Percentiles rank a stretch among this genome's conserved stretches.
phyloP scores from a whole-genome alignment of 1,284 basidiomycete genomes.

The Porphyrellus sp. region DNA sequence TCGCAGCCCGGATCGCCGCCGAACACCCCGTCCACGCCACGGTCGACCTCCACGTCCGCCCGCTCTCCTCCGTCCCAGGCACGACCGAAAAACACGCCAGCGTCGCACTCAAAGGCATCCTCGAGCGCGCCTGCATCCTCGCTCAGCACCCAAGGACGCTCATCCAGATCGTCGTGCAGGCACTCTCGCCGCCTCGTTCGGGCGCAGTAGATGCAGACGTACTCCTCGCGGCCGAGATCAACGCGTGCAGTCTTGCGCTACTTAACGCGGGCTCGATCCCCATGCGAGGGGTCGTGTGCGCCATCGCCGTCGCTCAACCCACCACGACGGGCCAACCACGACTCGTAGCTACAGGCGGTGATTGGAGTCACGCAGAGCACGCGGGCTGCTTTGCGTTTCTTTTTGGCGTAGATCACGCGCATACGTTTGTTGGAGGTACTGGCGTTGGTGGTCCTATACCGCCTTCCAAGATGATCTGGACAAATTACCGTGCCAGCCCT shows the following conservation, averaged over 20 bases:
- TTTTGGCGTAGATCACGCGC: conserved; percentile 40
- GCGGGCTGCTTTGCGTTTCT: conserved; percentile 66
- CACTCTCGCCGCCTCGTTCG: conserved; percentile 32
- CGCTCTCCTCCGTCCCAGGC: conserved; percentile 60
- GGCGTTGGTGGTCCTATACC: background rate
- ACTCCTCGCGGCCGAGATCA: conserved; percentile 59
- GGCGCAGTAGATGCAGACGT: conserved; percentile 4
- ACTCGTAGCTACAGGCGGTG: conserved; percentile 38
- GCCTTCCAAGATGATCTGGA: conserved; percentile 40
- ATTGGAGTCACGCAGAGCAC: background rate
- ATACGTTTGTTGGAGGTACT: conserved; percentile 4
- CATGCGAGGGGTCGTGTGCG: conserved; percentile 67
- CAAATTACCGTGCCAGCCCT: conserved; percentile 34
- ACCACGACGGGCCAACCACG: conserved; percentile 16
- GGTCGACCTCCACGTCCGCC: conserved; percentile 67
- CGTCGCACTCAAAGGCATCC: conserved; percentile 47
- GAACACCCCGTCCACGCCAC: conserved; percentile 71
- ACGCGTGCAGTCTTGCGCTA: conserved; percentile 63
- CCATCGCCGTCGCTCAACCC: conserved; percentile 52
- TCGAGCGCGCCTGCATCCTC: conserved; percentile 61
- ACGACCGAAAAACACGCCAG: conserved; percentile 62
- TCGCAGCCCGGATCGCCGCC: conserved; percentile 60
- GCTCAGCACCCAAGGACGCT: conserved; percentile 63
- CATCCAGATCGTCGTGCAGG: conserved; percentile 68
- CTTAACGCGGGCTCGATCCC: conserved; percentile 66